Base-by-base conservation (phyloP, 352 stramenopile species). In the Thalassiosira hispida region DNA sequence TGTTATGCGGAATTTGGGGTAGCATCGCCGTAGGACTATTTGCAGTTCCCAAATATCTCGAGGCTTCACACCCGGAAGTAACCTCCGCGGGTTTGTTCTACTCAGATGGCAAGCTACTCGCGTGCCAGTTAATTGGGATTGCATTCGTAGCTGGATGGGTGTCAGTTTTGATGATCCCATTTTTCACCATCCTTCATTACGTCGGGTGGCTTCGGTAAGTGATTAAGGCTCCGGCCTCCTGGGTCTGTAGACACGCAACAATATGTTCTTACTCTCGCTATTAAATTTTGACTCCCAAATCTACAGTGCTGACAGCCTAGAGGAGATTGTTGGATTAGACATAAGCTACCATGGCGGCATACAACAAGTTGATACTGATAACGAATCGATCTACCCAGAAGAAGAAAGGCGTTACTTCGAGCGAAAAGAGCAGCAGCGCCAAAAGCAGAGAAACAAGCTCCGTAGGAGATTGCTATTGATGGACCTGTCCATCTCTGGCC, bases 1-100 rank as follows among this genome's bases (percentile, higher is more conserved):
- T 92, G 47, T 81, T 86, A 38, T 86, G 81, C 73, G 91, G 91
- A 42, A 67, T 82, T n/a, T 95, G 91, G 88, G 92, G 92, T 38
- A 33, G 91, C 0, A 47, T 96, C 1, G 82, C 87, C 18, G 79
- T 86, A 4, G 92, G 90, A 31, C 68, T 95, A 9, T 93, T 96
- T 59, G 86, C 90, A 2, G 66, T 70, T 12, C 74, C 78, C 51
- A 40, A 72, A 1, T 85, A 88, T 49, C 0, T 76, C 0, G 5
- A 56, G 20, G 8, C 42, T 11, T 23, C 64, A 38, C 35, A 76
- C 42, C 22, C 22, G 16, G 44, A 52, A 20, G 11, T 27, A 6
- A 64, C 27, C 20, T 47, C 44, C 22, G 64, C 46, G 16, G 77
- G 77, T 12, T 68, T 46, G 52, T 80, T 80, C 35, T 80, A 80